Evolutionary conservation across 1,139 yeast genomes (phyloP).

Genomic region (Sugiyamaella novakii): DNA sequence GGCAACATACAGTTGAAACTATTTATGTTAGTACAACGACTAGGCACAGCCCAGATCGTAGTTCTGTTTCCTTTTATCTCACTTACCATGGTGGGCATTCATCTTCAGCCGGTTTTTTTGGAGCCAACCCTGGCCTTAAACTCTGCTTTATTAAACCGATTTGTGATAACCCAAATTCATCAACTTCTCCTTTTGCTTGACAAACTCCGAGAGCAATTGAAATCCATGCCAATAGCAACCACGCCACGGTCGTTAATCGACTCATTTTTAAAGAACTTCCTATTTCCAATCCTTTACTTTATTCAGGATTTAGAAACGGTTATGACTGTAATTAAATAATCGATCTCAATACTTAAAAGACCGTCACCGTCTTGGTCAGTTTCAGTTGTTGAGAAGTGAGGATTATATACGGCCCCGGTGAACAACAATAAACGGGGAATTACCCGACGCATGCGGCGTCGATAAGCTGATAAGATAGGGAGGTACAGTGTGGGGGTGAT

Average conservation of each 20-base stretch:
- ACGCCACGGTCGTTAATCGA: constrained; percentile 2
- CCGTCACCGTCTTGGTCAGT: no score
- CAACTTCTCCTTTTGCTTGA: neutral
- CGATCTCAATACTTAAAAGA: no score
- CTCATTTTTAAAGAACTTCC: no score
- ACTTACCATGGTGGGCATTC: constrained; percentile 41
- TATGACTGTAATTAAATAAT: no score
- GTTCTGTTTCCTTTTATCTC: neutral
- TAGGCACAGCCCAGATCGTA: constrained; percentile 1
- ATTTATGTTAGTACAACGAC: constrained; percentile 9
- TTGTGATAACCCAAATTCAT: neutral
- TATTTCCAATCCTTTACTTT: no score
- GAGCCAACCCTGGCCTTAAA: constrained; percentile 5
- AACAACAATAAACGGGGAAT: neutral
- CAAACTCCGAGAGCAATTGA: neutral
- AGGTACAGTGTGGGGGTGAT: constrained; percentile 4
- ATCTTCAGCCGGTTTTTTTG: constrained; percentile 4
- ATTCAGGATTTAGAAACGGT: no score
- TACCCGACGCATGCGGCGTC: neutral
- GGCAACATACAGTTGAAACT: constrained; percentile 93
- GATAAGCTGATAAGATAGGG: constrained; percentile 7
- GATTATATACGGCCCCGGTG: neutral
- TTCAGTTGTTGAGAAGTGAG: no score
- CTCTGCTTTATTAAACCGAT: neutral
- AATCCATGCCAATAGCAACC: neutral